Evolutionary conservation across 768 basidiomycete species (phyloP), one percentile per base, ranked within the genome.

Genomic region (Macrolepiota dolichaula): DNA sequence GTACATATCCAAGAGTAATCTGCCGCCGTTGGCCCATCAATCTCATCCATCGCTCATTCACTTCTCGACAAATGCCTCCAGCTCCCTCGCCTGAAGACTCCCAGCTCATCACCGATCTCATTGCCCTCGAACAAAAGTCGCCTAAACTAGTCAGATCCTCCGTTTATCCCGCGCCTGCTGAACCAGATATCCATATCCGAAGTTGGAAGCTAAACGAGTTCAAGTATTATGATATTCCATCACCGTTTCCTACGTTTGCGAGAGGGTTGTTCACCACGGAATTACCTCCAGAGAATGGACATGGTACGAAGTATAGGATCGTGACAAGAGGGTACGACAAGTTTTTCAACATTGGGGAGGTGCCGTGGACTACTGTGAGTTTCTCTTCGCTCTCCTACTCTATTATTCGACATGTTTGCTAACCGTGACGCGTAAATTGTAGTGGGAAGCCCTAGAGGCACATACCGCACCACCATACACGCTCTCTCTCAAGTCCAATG

Each of bases 161-260:
- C 0, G 67, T 72, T 1, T 88, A 91, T 68, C 46, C 71, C 1
- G 86, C 83, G 0, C 86, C 89, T 0, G 83, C 82, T 1, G 83
- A 84, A 61, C 79, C 84, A 1, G 65, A 71, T 1, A 78, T 87
- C 66, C 68, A 71, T 3, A 75, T 98, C 32, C 81, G 85, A 2
- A 94, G 91, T 75, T 98, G 96, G 96, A 96, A 94, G 79, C 94
- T 98, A 94, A 91, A 93, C 73, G 97, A 98, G 72, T 93, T 87
- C 80, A 94, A 94, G 71, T 98, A 96, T 75, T 90, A 92, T 62
- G 86, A 91, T 52, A 80, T 93, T 1, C 94, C 94, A 0, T 91
- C 88, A 10, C 94, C 94, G 0, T 97, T 98, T 69, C 96, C 96
- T 1, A 97, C 95, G 0, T 83, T 97, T n/a, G 97, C 95, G 0